phyloP scores from a whole-genome alignment of 2,329 filamentous ascomycete species.

The Blastomyces emzantsi region DNA sequence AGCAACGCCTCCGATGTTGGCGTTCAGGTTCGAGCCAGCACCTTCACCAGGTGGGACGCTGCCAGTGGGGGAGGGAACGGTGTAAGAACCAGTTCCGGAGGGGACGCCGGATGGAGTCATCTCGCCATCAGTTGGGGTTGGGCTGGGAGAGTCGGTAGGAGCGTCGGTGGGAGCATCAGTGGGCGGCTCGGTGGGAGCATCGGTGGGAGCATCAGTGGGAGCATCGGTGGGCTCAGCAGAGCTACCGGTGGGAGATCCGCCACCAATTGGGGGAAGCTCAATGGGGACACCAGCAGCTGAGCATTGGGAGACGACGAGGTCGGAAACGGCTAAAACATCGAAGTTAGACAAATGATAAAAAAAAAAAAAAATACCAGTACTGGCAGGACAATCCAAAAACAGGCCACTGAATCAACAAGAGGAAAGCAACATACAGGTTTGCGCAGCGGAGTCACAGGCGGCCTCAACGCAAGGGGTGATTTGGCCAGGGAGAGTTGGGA shows the following conservation, averaged over 20 bases:
- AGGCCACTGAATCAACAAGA: neutral
- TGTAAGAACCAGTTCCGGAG: slow-evolving; percentile 11
- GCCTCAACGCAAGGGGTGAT: slow-evolving; percentile 42
- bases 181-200: slow-evolving; percentile 11
- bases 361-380: too few relatives aligned
- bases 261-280: slow-evolving; percentile 25
- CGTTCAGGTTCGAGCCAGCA: slow-evolving; percentile 13
- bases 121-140: neutral
- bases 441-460: slow-evolving; percentile 33
- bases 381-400: neutral
- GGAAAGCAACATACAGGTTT: slow-evolving; percentile 25
- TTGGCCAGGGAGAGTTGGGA: slow-evolving; percentile 33
- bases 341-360: slow-evolving; percentile 2
- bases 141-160: slow-evolving; percentile 1
- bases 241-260: slow-evolving; percentile 14
- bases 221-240: slow-evolving; percentile 10
- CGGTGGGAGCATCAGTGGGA: slow-evolving; percentile 1
- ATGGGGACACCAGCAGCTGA: slow-evolving; percentile 31
- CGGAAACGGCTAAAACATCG: slow-evolving; percentile 27
- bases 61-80: slow-evolving; percentile 13
- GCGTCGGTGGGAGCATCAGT: slow-evolving; percentile 6
- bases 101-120: slow-evolving; percentile 9
- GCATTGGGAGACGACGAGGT: slow-evolving; percentile 28
- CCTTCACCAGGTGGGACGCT: slow-evolving; percentile 15
- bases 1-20: slow-evolving; percentile 17